Evolutionary conservation across 176 grass and related monocot genomes (phyloP).

Genomic region (Oryza longistaminata): DNA sequence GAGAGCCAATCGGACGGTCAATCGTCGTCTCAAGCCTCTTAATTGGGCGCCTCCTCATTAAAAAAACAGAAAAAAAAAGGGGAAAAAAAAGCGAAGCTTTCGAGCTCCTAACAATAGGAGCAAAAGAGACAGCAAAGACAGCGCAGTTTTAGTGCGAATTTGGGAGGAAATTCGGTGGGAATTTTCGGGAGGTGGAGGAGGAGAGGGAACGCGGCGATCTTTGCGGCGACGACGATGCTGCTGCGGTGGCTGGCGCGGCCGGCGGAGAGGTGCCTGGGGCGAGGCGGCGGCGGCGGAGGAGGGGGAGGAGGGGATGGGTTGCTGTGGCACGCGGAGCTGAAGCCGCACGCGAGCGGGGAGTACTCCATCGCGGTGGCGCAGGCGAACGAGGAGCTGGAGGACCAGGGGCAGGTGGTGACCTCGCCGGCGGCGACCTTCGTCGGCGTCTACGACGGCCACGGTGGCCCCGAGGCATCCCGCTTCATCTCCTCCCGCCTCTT

Average conservation of each 20-base stretch:
- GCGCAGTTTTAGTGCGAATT: neutral
- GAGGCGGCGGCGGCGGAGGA: neutral
- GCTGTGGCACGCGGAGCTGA: conserved; percentile 43
- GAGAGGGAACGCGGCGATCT: neutral
- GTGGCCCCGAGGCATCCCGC: conserved; percentile 37
- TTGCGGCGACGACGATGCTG: neutral
- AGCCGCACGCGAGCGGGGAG: conserved; percentile 41
- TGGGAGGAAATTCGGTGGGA: neutral
- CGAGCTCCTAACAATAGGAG: conserved; percentile 1
- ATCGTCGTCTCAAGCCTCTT: neutral
- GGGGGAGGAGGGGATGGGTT: neutral
- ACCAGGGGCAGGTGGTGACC: conserved; percentile 40
- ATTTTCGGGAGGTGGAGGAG: neutral
- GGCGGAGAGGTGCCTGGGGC: conserved; percentile 33
- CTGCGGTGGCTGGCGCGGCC: conserved; percentile 29
- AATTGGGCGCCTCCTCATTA: neutral
- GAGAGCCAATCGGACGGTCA: neutral
- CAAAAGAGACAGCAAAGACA: neutral
- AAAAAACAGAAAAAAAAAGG: neutral
- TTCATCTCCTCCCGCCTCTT: conserved; percentile 41
- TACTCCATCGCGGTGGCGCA: conserved; percentile 44
- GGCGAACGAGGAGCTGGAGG: conserved; percentile 40
- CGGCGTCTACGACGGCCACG: conserved; percentile 48
- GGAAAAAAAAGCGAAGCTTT: neutral
- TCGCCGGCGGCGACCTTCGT: conserved; percentile 29